A percentile compares a stretch with the other conserved stretches of the same genome.
These are phyloP conservation scores for Kalmusia sp. DNA, from an alignment of 2,329 filamentous ascomycete species.

Conservation along the genomic window DNA sequence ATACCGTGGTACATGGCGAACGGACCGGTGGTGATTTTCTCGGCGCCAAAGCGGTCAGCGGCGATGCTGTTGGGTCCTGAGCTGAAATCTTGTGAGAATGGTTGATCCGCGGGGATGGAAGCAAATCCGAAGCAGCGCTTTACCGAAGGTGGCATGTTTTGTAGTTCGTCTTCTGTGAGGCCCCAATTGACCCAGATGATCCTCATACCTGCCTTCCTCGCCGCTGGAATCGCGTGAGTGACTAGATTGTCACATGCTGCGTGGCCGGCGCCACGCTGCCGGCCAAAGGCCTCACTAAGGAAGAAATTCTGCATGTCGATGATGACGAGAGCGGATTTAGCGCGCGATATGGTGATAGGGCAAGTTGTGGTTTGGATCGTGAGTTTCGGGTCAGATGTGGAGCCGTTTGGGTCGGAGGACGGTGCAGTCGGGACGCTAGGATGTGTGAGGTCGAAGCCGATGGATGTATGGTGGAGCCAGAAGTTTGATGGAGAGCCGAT, in stretches of 20 bases:
- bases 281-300: slow-evolving; percentile 37
- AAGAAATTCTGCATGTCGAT: slow-evolving; percentile 57
- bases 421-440: too few species aligned
- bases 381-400: slow-evolving; percentile 19
- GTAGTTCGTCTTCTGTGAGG: slow-evolving; percentile 44
- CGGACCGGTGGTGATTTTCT: slow-evolving; percentile 18
- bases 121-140: slow-evolving; percentile 47
- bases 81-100: slow-evolving; percentile 9
- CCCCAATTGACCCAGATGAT: slow-evolving; percentile 55
- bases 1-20: slow-evolving; percentile 39
- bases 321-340: slow-evolving; percentile 48
- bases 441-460: slow-evolving; percentile 57
- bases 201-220: slow-evolving; percentile 46
- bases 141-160: slow-evolving; percentile 47
- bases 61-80: slow-evolving; percentile 25
- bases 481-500: slow-evolving; percentile 53
- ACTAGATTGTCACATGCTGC: slow-evolving; percentile 38
- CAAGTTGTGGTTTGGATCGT: slow-evolving; percentile 33
- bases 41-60: slow-evolving; percentile 41
- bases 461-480: slow-evolving; percentile 54
- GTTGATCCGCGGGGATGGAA: slow-evolving; percentile 24
- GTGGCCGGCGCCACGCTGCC: slow-evolving; percentile 26
- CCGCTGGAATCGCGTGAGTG: slow-evolving; percentile 47
- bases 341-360: slow-evolving; percentile 42
- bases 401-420: slow-evolving; percentile 30